phyloP scores from a whole-genome alignment of 1,139 yeast genomes.

The Torulaspora pretoriensis region DNA sequence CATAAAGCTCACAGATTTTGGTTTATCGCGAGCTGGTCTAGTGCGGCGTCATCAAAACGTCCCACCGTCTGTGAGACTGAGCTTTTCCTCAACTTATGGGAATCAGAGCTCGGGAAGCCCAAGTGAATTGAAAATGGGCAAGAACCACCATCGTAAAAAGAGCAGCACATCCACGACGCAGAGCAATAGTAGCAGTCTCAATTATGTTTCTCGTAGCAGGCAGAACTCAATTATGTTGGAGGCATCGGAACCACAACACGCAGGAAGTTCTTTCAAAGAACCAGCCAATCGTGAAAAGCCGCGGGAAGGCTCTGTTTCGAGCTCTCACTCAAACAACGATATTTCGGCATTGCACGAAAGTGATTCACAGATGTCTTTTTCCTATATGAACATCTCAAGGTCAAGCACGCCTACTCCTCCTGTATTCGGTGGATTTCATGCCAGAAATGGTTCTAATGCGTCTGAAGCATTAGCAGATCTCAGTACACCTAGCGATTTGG shows the following conservation, averaged over 20 bases:
- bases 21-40: conserved; percentile 84
- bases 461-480: conserved; percentile 11
- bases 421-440: conserved; percentile 12
- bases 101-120: conserved; percentile 12
- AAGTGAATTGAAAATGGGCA: conserved; percentile 5
- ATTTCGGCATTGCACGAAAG: conserved; percentile 27
- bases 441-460: conserved; percentile 14
- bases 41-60: conserved; percentile 63
- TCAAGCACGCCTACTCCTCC: conserved; percentile 33
- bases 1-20: conserved; percentile 90
- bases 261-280: conserved; percentile 6
- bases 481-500: conserved; percentile 39
- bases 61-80: conserved; percentile 20
- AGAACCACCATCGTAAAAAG: conserved; percentile 1
- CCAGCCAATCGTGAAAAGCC: conserved; percentile 10
- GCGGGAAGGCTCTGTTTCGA: conserved; percentile 13
- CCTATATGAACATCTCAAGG: conserved; percentile 29
- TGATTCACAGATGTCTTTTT: conserved; percentile 33
- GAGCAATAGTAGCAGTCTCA: conserved; percentile 5
- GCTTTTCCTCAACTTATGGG: conserved; percentile 9
- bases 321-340: conserved; percentile 44
- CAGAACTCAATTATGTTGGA: conserved; percentile 10
- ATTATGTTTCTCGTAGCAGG: conserved; percentile 6
- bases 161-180: conserved; percentile 3
- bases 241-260: conserved; percentile 5